Evolutionary conservation across 179 eudicot species (phyloP), one percentile per base, ranked within the genome.

Genomic region (Pouteria campechiana): DNA sequence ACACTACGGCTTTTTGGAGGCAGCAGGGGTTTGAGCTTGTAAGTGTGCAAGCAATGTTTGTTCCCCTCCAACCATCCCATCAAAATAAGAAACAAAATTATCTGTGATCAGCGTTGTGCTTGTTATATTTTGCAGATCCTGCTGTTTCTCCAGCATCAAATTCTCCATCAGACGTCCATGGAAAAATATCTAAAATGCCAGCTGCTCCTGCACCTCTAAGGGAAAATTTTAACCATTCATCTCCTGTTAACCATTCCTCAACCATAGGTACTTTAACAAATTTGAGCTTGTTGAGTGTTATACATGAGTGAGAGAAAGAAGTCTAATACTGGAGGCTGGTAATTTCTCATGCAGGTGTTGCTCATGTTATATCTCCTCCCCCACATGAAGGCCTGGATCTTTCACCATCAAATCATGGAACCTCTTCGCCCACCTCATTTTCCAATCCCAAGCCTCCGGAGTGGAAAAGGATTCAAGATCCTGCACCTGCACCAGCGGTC

Each of bases 361-460:
- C 15, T 36, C 59, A 25, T 55, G 13, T 32, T 54, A 43, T 54
- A 76, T 68, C 65, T 69, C 79, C 81, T 32, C 34, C 75, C 13
- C 20, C 44, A 22, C 72, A 66, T 37, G 50, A 67, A 37, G 25
- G 51, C 38, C 48, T 32, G 14, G 44, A 53, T 50, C 54, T 48
- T 30, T 39, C 47, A n/a, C n/a, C n/a, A n/a, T n/a, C n/a, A n/a
- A n/a, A n/a, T 17, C 46, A 21, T 22, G 66, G 39, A 58, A 63
- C 69, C 56, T 52, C 79, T 7, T 46, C 78, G 42, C 82, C 86
- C 32, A 50, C 34, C 32, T 34, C 47, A 17, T 32, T 54, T 23
- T 22, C 31, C 29, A 31, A 36, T 23, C 61, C 64, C 18, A 25
- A 34, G 43, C 41, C 75, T 29, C 24, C 72, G 50, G 38, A 60